Conservation (phyloP, 495 filamentous ascomycete genomes). For the Cetradonia linearis region DNA sequence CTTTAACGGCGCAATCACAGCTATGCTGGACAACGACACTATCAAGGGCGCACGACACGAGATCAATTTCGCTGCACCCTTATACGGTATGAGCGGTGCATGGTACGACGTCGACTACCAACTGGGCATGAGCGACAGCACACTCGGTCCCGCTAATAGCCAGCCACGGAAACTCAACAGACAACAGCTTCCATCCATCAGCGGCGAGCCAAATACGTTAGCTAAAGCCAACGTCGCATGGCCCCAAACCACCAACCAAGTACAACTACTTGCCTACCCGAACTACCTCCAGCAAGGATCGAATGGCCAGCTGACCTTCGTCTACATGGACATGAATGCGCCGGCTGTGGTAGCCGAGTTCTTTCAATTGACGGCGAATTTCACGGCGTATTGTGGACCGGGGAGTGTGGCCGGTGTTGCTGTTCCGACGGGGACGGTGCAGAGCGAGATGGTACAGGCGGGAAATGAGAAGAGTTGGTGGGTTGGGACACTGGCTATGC, state of each 20-base stretch:
- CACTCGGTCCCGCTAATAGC: conserved; percentile 6
- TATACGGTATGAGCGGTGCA: background rate
- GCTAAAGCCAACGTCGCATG: conserved; percentile 16
- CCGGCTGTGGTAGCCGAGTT: conserved; percentile 13
- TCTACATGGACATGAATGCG: conserved; percentile 18
- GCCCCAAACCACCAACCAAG: background rate
- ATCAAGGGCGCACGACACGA: conserved; percentile 12
- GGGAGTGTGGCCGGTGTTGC: conserved; percentile 15
- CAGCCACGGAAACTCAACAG: background rate
- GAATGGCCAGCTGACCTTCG: conserved; percentile 10
- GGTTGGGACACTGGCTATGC: conserved; percentile 12
- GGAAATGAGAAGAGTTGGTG: conserved; percentile 17
- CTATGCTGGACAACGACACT: conserved; percentile 8
- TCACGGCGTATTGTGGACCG: conserved; percentile 17
- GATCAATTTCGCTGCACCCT: conserved; percentile 12
- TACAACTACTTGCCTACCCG: conserved; percentile 4
- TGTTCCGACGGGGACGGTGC: background rate
- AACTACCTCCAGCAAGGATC: conserved; percentile 8
- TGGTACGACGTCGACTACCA: conserved; percentile 21
- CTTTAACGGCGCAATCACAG: conserved; percentile 19
- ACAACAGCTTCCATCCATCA: background rate
- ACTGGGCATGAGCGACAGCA: conserved; percentile 16
- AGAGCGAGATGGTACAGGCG: background rate
- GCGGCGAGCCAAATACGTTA: conserved; percentile 6
- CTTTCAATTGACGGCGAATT: conserved; percentile 20